A percentile compares a stretch with the other conserved stretches of the same genome.
Conservation (phyloP, 2,329 filamentous ascomycete genomes). For the Huntiella savannae region DNA sequence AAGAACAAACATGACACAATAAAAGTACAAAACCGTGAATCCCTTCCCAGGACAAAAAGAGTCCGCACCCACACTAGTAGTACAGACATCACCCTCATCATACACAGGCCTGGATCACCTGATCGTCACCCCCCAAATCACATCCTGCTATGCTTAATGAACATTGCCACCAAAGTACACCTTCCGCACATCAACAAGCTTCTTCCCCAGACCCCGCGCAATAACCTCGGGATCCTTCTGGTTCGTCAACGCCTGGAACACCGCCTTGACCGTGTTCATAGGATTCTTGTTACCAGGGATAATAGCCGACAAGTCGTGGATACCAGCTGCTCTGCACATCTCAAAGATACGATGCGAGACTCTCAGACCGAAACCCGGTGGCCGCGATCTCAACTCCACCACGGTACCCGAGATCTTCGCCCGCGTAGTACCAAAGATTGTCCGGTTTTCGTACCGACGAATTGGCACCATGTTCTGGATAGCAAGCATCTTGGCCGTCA, state of each 20-base stretch:
- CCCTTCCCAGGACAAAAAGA: background rate
- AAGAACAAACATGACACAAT: background rate
- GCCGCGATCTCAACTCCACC: conserved; percentile 61
- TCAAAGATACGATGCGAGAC: conserved; percentile 86
- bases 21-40: background rate
- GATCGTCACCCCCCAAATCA: background rate
- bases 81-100: too few relatives aligned
- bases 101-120: too few relatives aligned
- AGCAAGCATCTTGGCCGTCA: conserved; percentile 61
- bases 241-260: conserved; percentile 61
- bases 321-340: conserved; percentile 72
- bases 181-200: conserved; percentile 87
- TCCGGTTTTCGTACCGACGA: conserved; percentile 74
- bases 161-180: conserved; percentile 83
- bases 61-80: background rate
- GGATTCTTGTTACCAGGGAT: conserved; percentile 79
- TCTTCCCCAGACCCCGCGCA: conserved; percentile 75
- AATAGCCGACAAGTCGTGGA: conserved; percentile 67
- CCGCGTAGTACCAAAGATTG: conserved; percentile 70
- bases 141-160: conserved; percentile 24
- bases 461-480: conserved; percentile 90
- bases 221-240: conserved; percentile 81
- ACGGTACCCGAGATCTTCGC: conserved; percentile 77
- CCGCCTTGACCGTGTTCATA: conserved; percentile 94
- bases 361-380: conserved; percentile 92